phyloP scores from a whole-genome alignment of 108 stramenopile genomes.

The Schizochytrium sp. region DNA sequence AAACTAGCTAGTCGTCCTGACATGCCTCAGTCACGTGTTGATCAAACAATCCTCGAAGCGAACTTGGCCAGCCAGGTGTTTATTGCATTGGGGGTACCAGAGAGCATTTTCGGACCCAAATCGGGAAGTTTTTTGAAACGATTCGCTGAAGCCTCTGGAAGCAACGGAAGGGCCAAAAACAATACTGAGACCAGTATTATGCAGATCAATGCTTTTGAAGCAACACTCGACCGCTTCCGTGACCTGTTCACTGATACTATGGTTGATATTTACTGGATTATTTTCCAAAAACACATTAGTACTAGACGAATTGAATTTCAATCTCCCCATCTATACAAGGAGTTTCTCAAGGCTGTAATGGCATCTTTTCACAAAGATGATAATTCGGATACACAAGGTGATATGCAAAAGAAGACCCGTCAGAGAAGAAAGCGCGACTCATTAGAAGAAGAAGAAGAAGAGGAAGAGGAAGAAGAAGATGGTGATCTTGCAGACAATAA shows the following conservation, averaged over 20 bases:
- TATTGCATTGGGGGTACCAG: background rate
- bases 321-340: background rate
- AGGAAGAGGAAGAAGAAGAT: too few relatives aligned
- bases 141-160: background rate
- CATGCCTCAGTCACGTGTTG: background rate
- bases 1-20: background rate
- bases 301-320: background rate
- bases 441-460: too few relatives aligned
- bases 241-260: background rate
- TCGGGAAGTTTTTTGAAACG: background rate
- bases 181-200: background rate
- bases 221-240: background rate
- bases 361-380: too few relatives aligned
- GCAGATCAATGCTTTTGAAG: constrained; percentile 17
- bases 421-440: too few relatives aligned
- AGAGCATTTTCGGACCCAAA: background rate
- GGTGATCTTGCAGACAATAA: too few relatives aligned
- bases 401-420: too few relatives aligned
- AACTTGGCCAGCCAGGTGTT: background rate
- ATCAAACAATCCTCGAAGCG: background rate
- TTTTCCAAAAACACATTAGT: background rate
- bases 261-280: background rate
- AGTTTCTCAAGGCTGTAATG: background rate
- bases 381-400: too few relatives aligned
- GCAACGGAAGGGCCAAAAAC: background rate